Evolutionary conservation across 2,329 filamentous ascomycete genomes (phyloP), one percentile per base, ranked within the genome.

Genomic region (Talaromyces sp.): DNA sequence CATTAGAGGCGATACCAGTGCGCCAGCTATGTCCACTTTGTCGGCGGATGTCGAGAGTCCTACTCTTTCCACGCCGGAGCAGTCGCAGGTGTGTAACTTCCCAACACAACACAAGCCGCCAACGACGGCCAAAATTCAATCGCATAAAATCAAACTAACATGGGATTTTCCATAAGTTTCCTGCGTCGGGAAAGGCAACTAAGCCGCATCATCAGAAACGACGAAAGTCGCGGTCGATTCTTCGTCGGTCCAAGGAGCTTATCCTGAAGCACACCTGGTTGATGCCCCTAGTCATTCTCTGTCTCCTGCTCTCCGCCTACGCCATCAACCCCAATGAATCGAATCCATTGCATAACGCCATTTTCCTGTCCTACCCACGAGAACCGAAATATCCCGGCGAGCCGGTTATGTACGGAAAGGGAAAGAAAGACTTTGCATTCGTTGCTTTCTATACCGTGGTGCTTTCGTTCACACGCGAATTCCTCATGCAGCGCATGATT

Each of bases 391-490:
- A 67, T 11, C 77, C 78, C 4, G 79, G 68, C 75, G 82, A 68
- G 62, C 75, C 80, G 19, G 75, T 80, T 27, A 89, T 93, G 70
- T 98, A 96, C 78, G 92, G 89, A 74, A 97, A 97, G 75, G 93
- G 93, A n/a, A 81, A 77, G 46, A 89, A 88, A 80, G 93, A 98
- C 73, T 81, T 96, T 58, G 89, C 89, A 50, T 93, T 98, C 69
- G 90, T 97, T 58, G 79, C 81, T 62, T 97, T 97, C 79, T 97
- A 97, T 78, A 93, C 86, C 46, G 80, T 97, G 60, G 88, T 97
- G 24, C 83, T 98, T 63, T 92, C 90, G 63, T 97, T 98, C 74
- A 96, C 91, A 11, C 90, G 93, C 71, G 93, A 98, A 75, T 96
- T 96, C 75, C 83, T 96, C 77, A 97, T 96, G 93, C 93, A 96